A percentile compares a stretch with the other conserved stretches of the same genome.
Evolutionary conservation across 208 protist genomes (phyloP).

Genomic region (Acanthamoeba castellanii): DNA sequence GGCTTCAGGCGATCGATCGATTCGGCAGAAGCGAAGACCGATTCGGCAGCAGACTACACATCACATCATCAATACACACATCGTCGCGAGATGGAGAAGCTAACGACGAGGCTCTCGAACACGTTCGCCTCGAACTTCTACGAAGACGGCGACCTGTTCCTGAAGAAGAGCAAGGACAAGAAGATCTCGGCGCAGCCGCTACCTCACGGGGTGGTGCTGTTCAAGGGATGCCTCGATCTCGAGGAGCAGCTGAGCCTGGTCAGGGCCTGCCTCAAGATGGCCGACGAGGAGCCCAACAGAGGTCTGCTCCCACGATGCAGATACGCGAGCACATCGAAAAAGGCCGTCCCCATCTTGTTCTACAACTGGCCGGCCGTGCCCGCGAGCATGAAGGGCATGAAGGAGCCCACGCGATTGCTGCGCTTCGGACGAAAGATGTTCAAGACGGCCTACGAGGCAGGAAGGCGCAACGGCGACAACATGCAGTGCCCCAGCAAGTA

Average conservation of each 20-base stretch:
- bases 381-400: constrained; percentile 63
- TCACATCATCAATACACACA: constrained; percentile 20
- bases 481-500: constrained; percentile 71
- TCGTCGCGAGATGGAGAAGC: constrained; percentile 14
- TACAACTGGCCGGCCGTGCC: constrained; percentile 65
- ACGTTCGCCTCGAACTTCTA: constrained; percentile 57
- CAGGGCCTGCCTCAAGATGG: constrained; percentile 45
- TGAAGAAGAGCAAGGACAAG: constrained; percentile 64
- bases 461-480: constrained; percentile 31
- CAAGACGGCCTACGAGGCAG: constrained; percentile 42
- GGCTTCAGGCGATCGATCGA: background rate
- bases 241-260: constrained; percentile 59
- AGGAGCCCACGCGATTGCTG: constrained; percentile 45
- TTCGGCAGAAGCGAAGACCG: too few relatives aligned
- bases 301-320: constrained; percentile 30
- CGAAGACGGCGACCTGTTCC: constrained; percentile 37
- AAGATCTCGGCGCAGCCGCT: constrained; percentile 36
- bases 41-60: background rate
- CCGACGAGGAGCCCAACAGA: constrained; percentile 53
- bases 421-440: constrained; percentile 58
- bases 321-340: constrained; percentile 54
- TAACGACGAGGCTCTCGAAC: constrained; percentile 43
- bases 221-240: constrained; percentile 43
- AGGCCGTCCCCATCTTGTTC: constrained; percentile 63
- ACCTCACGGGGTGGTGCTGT: constrained; percentile 56